Base-by-base conservation (phyloP, 176 grass and related monocot genomes). In the Oryza longistaminata region DNA sequence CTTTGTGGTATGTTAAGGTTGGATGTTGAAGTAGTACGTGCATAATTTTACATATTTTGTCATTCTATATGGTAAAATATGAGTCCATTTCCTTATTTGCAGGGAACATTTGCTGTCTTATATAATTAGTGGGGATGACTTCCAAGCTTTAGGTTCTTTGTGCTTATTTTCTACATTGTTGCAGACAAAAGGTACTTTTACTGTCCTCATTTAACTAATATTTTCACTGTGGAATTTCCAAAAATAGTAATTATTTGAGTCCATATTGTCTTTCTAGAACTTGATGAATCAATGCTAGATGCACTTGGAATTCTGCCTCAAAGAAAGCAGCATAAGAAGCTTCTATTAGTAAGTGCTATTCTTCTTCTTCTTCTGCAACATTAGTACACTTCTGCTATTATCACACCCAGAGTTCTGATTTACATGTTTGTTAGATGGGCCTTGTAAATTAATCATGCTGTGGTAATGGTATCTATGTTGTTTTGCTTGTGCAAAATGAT, bases 251-350 rank as follows among this genome's bases (percentile, higher is more conserved):
- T 71, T 81, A 62, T 37, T 82, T 4, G 22, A 55, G 60, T 86
- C 37, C 44, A 60, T 68, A 12, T 70, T 67, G 49, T 70, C 13
- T 83, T 78, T 88, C 37, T 88, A 99, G 97, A 99, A 85, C 92
- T 99, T 74, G 97, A 99, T 76, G 97, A 99, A 81, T 92, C 97
- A 21, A 88, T 99, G 88, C 88, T 99, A 73, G 97, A 99, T 94
- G 93, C 90, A 72, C 93, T 99, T 88, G 97, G 97, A 77, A 99
- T 99, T 87, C 90, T 99, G 75, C 97, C 97, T 88, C 97, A 96
- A 90, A 92, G 97, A 91, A 99, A 96, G 88, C 93, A 96, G 49
- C 97, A 99, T 70, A 99, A 99, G 83, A 99, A 96, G 84, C 90
- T 99, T 82, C 71, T 99, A 68, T 88, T 99, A 34, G 97, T 99